Evolutionary conservation across 2,329 filamentous ascomycete genomes (phyloP), one percentile per base, ranked within the genome.

Genomic region (Amauroascus niger): DNA sequence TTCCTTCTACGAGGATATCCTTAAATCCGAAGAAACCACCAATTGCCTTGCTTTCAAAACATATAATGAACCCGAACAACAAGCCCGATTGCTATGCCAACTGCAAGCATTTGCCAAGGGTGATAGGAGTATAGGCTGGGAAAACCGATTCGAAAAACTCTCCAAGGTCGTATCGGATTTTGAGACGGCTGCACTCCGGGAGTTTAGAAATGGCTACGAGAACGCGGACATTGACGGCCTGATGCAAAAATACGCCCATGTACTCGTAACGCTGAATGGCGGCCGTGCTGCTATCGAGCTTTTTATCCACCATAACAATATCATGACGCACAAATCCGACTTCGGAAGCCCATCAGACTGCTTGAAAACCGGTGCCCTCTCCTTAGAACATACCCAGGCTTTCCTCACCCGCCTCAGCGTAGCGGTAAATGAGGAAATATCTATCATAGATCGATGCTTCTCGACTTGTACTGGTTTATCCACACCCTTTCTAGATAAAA

Each of bases 191-290:
- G 90, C 94, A 2, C 72, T 96, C 49, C 80, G 86, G 47, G 93
- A 98, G 67, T 98, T 98, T 61, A 87, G 94, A 69, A 86, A 93
- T 64, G 93, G 88, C 3, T 95, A 94, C 60, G 88, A 93, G 66
- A 83, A 82, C 41, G 87, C 86, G 72, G 91, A 98, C 67, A 82
- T 94, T 52, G 86, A 95, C 59, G 89, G 88, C 1, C 79, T 83
- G 52, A 96, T 97, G 91, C 82, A 79, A 61, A 81, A 86, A 64
- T 97, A 95, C 69, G 90, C 90, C 1, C 82, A 88, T 61, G 89
- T 98, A 14, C 73, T 98, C 54, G 82, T 87, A 55, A 79, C 80
- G 1, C 75, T 98, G 43, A 94, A 95, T 66, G 88, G 87, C 24
- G 89, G 88, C 14, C 77, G 78, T 39, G 83, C 85, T 13, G 88